Evolutionary conservation across 805 yeast species (phyloP), one percentile per base, ranked within the genome.

Genomic region (Wickerhamomyces strasburgensis): DNA sequence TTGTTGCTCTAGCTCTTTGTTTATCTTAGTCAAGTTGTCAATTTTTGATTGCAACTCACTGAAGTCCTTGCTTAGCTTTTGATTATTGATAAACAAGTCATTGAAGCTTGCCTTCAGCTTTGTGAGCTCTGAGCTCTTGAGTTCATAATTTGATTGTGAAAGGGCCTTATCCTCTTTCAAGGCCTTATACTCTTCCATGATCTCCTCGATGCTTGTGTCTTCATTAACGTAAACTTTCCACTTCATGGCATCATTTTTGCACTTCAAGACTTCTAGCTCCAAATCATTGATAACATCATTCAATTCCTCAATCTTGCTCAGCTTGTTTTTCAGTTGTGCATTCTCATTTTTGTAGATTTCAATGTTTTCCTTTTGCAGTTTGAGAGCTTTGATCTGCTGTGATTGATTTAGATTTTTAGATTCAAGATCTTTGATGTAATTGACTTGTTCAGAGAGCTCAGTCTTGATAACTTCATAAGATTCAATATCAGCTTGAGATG

Each of bases 341-440:
- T 74, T 78, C 42, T 80, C 82, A 43, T 75, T 80, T 45, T 70
- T 73, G 24, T 80, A 57, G 8, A 80, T 50, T 47, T 75, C 82
- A 5, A 59, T 55, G 18, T 72, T 68, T 19, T 58, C 56, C 42
- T 73, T 63, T 40, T 67, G 65, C 42, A 72, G 58, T 43, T 73
- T 72, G 17, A 76, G 60, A 8, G 64, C 61, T 43, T 69, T 68
- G 39, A 81, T 65, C 27, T 75, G 70, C 41, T 67, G 72, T 16
- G 75, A 61, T 50, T 80, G 77, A 6, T 68, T 61, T 35, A 77
- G 60, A 42, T 75, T 72, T 43, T 72, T 70, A 5, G 66, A 62
- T 43, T 80, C 86, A 40, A 72, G 49, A 29, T 65, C 67, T 46
- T 67, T 60, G 30, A 72, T 56, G 44, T 71, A 66, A 18, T 61